phyloP scores from a whole-genome alignment of 192 early-diverging fungal species.

The Kappamyces sp. region DNA sequence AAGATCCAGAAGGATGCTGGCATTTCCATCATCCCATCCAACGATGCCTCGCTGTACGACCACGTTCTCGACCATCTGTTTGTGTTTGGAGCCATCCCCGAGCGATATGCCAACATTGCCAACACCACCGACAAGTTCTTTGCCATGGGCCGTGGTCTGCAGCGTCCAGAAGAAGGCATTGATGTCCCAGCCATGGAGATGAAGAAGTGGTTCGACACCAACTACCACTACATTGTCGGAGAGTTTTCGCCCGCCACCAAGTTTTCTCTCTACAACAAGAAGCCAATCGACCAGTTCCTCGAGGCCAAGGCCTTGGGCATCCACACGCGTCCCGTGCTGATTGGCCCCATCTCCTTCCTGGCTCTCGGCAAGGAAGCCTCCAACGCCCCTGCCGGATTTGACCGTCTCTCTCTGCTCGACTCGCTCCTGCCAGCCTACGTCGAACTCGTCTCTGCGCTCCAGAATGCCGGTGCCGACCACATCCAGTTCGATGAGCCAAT shows the following conservation, averaged over 20 bases:
- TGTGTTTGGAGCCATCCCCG: slow-evolving; percentile 54
- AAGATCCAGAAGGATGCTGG: slow-evolving; percentile 65
- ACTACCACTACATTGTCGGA: slow-evolving; percentile 91
- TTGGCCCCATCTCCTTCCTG: slow-evolving; percentile 89
- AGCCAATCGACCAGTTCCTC: slow-evolving; percentile 78
- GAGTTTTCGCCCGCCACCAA: slow-evolving; percentile 70
- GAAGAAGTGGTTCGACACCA: slow-evolving; percentile 99
- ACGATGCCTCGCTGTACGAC: slow-evolving; percentile 96
- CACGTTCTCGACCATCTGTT: slow-evolving; percentile 64
- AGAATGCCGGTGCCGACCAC: slow-evolving; percentile 69
- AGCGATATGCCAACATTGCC: slow-evolving; percentile 49
- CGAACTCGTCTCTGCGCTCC: slow-evolving; percentile 67
- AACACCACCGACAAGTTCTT: slow-evolving; percentile 75
- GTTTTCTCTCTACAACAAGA: slow-evolving; percentile 62
- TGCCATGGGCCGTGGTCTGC: slow-evolving; percentile 94
- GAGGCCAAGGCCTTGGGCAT: slow-evolving; percentile 90
- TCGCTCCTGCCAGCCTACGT: slow-evolving; percentile 76
- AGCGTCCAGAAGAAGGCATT: slow-evolving; percentile 62
- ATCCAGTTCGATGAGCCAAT: slow-evolving; percentile 83
- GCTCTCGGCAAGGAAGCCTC: slow-evolving; percentile 77
- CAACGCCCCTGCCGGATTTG: slow-evolving; percentile 53
- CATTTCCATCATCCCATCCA: slow-evolving; percentile 78
- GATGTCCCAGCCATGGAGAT: slow-evolving; percentile 95
- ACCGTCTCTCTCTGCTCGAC: slow-evolving; percentile 69
- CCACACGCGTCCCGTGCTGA: slow-evolving; percentile 82